Percentiles rank a stretch among this genome's conserved stretches.
These are phyloP conservation scores for Fraxinus dipetala DNA, from an alignment of 305 asterid genomes.

Conservation along the genomic window DNA sequence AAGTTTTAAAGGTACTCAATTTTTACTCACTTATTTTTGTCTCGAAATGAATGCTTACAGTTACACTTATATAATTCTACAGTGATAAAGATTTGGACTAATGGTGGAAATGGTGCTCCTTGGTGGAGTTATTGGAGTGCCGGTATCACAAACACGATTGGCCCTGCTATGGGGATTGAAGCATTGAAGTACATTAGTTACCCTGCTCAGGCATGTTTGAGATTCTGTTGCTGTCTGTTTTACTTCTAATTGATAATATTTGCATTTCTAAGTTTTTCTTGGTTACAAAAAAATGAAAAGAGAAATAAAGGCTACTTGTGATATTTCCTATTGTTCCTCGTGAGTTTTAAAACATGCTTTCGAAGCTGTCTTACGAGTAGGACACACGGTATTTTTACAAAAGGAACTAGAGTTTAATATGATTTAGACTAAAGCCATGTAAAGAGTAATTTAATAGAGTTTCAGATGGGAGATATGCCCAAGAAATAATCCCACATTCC, in stretches of 20 bases:
- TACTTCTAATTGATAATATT: background rate
- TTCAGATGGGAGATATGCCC: background rate
- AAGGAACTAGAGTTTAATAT: background rate
- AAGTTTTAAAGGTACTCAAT: conserved; percentile 29
- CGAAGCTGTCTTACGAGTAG: background rate
- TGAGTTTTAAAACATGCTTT: background rate
- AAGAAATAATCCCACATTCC: background rate
- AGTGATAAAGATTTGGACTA: conserved; percentile 92
- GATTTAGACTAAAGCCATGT: background rate
- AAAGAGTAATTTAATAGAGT: background rate
- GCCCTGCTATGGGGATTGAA: conserved; percentile 99
- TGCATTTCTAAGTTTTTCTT: background rate
- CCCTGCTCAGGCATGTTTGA: conserved; percentile 78
- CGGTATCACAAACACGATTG: conserved; percentile 91
- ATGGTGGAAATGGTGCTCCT: conserved; percentile 77
- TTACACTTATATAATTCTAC: conserved; percentile 16
- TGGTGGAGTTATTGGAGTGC: conserved; percentile 99
- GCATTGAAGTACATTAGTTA: conserved; percentile 95
- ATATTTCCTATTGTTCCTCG: background rate
- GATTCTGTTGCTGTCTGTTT: background rate
- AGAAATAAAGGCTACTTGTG: background rate
- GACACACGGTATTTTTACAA: background rate
- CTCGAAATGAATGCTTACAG: background rate
- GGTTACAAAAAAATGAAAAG: background rate
- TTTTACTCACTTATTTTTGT: background rate